phyloP scores from a whole-genome alignment of 441 rosid genomes.

The Pelargonium australe region DNA sequence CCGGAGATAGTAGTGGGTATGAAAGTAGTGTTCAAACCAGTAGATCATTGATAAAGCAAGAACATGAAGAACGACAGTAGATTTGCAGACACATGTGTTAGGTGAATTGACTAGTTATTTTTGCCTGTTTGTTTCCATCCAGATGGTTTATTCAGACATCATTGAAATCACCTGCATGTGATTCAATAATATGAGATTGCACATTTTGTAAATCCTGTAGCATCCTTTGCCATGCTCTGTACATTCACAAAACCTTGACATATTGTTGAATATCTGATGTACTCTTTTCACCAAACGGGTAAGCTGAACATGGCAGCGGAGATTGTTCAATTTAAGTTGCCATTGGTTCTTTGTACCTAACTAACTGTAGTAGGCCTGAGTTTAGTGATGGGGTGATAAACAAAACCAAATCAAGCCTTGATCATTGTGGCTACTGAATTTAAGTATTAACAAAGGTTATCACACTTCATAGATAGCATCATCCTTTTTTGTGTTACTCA shows the following conservation, averaged over 20 bases:
- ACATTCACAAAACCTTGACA: neutral
- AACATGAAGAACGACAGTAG: constrained; percentile 33
- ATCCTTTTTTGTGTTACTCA: too few species aligned
- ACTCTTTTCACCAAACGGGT: too few species aligned
- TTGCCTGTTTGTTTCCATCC: constrained; percentile 7
- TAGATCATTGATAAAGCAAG: constrained; percentile 38
- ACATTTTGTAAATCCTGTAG: constrained; percentile 20
- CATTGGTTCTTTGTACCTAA: too few species aligned
- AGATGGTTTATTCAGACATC: constrained; percentile 16
- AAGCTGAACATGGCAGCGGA: too few species aligned
- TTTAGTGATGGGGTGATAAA: too few species aligned
- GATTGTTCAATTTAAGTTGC: too few species aligned
- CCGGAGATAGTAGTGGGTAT: constrained; percentile 66
- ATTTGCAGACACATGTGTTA: constrained; percentile 17
- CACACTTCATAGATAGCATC: too few species aligned
- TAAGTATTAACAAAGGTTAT: too few species aligned
- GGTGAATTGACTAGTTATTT: constrained; percentile 10
- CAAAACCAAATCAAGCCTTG: too few species aligned
- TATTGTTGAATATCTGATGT: too few species aligned
- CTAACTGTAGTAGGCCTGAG: too few species aligned
- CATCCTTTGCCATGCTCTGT: constrained; percentile 19
- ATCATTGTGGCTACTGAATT: too few species aligned
- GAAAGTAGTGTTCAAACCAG: constrained; percentile 46
- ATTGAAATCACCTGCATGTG: constrained; percentile 12
- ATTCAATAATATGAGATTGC: constrained; percentile 8